These are phyloP conservation scores for California macrophylla DNA, from an alignment of 441 rosid species.

Conservation along the genomic window DNA sequence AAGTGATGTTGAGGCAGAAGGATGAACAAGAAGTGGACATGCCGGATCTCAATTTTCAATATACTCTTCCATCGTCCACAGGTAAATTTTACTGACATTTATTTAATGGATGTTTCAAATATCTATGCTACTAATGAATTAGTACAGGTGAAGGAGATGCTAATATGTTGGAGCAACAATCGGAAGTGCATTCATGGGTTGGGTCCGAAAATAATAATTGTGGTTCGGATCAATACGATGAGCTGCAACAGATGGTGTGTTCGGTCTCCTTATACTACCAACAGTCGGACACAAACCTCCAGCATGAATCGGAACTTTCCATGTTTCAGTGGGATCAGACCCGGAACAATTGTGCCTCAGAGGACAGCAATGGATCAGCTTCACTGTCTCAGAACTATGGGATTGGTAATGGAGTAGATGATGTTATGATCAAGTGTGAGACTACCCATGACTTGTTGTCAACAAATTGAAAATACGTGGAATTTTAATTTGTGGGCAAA, in stretches of 20 bases:
- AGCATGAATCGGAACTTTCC: too few relatives aligned
- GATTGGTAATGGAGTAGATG: neutral
- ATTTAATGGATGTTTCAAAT: too few relatives aligned
- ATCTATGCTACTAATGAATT: neutral
- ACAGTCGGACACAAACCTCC: too few relatives aligned
- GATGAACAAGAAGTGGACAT: neutral
- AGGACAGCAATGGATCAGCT: neutral
- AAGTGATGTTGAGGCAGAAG: constrained; percentile 1
- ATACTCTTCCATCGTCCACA: neutral
- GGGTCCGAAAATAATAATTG: neutral
- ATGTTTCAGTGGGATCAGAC: neutral
- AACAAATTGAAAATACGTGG: neutral
- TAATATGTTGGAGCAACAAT: neutral
- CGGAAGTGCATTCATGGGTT: neutral
- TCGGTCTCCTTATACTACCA: too few relatives aligned
- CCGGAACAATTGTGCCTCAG: neutral
- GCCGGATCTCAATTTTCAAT: neutral
- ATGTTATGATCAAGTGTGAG: neutral
- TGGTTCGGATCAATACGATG: neutral
- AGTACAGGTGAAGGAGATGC: neutral
- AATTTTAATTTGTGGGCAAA: too few relatives aligned
- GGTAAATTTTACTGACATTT: neutral
- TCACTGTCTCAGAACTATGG: neutral
- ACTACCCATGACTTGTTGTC: neutral
- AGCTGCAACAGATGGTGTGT: neutral